Percentiles rank a stretch among this genome's conserved stretches.
Conservation (phyloP, 73 alveolate genomes). For the Tetrahymena thermophila region DNA sequence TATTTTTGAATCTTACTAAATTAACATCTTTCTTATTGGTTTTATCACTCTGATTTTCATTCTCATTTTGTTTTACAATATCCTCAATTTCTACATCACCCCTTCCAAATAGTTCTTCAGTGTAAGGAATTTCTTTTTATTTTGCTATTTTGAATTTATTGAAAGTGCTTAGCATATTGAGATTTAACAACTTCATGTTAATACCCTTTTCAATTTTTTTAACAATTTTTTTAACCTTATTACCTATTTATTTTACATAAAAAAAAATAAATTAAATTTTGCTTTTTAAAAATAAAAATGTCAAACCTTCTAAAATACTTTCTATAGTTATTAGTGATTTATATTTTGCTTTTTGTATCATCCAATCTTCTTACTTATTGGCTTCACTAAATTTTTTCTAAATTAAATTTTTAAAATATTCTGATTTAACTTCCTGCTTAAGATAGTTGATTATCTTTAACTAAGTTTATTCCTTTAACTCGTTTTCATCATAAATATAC, state of each 20-base stretch:
- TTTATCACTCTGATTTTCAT: background rate
- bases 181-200: background rate
- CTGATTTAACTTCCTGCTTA: background rate
- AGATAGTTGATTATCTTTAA: background rate
- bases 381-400: background rate
- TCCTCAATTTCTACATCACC: background rate
- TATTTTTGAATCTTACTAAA: background rate
- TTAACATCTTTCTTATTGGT: background rate
- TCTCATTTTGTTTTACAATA: no score
- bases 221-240: background rate
- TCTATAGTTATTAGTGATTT: background rate
- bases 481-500: background rate
- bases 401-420: background rate
- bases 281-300: no score
- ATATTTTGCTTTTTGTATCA: background rate
- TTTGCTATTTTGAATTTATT: background rate
- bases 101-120: background rate
- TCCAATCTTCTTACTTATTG: background rate
- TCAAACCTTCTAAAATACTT: background rate
- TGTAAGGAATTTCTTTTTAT: background rate
- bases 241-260: background rate
- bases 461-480: background rate
- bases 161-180: background rate
- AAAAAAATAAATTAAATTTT: no score
- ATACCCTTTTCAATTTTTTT: background rate